These are phyloP conservation scores for Xylaria grammica DNA, from an alignment of 495 filamentous ascomycete genomes.

Conservation along the genomic window DNA sequence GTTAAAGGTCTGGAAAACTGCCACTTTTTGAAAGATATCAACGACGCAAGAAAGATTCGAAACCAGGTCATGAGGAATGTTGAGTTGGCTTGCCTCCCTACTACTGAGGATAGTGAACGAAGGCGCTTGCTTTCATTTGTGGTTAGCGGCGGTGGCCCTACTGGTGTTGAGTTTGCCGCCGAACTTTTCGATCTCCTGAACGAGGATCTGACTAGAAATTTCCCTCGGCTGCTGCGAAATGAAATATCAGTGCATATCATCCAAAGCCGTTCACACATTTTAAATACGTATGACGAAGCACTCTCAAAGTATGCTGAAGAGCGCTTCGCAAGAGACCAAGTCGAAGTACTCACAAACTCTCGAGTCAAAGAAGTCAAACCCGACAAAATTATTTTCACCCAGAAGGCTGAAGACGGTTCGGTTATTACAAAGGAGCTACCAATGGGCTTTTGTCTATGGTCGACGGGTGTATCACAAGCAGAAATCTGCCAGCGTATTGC, in stretches of 20 bases:
- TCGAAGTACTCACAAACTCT: constrained; percentile 89
- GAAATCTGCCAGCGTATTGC: constrained; percentile 77
- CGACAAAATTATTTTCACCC: constrained; percentile 86
- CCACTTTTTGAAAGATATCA: constrained; percentile 91
- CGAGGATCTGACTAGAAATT: constrained; percentile 83
- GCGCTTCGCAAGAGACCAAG: constrained; percentile 86
- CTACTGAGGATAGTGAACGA: constrained; percentile 87
- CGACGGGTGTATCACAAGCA: constrained; percentile 91
- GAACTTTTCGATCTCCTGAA: constrained; percentile 96
- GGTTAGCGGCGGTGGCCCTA: constrained; percentile 92
- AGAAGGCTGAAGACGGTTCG: constrained; percentile 74
- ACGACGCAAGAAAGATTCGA: constrained; percentile 86
- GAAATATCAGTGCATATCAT: constrained; percentile 98
- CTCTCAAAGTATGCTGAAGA: constrained; percentile 91
- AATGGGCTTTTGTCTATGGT: constrained; percentile 97
- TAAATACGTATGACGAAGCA: constrained; percentile 98
- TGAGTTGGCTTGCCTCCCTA: constrained; percentile 90
- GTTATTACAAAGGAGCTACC: constrained; percentile 88
- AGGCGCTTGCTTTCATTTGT: constrained; percentile 91
- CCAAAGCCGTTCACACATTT: constrained; percentile 88
- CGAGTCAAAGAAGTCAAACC: constrained; percentile 85
- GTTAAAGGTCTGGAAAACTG: constrained; percentile 95
- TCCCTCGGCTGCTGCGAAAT: constrained; percentile 88
- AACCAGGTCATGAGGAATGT: constrained; percentile 91
- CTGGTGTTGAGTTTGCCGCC: constrained; percentile 96